Conservation (phyloP, 306 rosid genomes). For the Rosa lucieae region DNA sequence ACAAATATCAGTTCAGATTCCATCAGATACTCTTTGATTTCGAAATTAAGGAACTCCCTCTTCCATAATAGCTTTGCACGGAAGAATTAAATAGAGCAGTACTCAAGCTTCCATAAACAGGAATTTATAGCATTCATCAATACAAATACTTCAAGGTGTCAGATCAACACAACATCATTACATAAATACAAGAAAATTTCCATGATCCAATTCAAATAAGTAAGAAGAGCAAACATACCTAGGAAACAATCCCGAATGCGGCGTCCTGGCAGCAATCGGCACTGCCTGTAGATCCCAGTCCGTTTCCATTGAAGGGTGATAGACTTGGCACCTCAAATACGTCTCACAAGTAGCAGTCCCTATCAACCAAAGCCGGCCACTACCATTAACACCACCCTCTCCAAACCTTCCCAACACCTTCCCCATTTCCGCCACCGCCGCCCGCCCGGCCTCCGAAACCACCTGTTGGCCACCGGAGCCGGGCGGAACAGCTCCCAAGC, state of each 20-base stretch:
- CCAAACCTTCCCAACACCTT: conserved; percentile 60
- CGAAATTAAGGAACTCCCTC: conserved; percentile 12
- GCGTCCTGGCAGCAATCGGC: conserved; percentile 66
- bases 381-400: conserved; percentile 32
- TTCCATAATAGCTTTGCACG: conserved; percentile 24
- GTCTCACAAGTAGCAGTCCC: conserved; percentile 99
- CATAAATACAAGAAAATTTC: background rate
- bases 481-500: conserved; percentile 30
- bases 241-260: conserved; percentile 64
- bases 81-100: conserved; percentile 8
- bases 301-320: conserved; percentile 95
- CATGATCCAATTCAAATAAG: background rate
- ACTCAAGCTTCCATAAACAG: conserved; percentile 15
- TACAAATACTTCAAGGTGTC: background rate
- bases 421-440: conserved; percentile 75
- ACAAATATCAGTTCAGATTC: background rate
- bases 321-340: conserved; percentile 96
- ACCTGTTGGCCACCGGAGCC: conserved; percentile 45
- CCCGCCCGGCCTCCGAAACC: conserved; percentile 71
- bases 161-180: background rate
- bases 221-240: conserved; percentile 49
- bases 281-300: conserved; percentile 99
- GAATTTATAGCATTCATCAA: conserved; percentile 9
- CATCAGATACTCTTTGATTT: conserved; percentile 1
- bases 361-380: conserved; percentile 70